A percentile compares a stretch with the other conserved stretches of the same genome.
phyloP scores from a whole-genome alignment of 2,329 filamentous ascomycete genomes.

The Fusarium begoniae region DNA sequence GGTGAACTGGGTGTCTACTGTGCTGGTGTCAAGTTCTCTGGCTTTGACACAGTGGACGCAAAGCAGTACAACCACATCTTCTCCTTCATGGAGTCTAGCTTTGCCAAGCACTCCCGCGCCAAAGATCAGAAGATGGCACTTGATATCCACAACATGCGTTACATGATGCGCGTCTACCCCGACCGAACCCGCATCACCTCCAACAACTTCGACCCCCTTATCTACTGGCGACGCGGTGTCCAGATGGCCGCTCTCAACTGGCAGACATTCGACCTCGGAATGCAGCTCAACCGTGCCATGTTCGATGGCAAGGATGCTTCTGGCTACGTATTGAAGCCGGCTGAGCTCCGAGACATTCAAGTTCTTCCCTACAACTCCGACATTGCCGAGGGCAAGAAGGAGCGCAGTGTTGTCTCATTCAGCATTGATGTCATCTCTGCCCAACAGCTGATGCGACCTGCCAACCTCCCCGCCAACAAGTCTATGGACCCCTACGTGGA shows the following conservation, averaged over 20 bases:
- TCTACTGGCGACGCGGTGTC: conserved; percentile 93
- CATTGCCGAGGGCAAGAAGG: conserved; percentile 71
- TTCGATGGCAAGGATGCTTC: conserved; percentile 88
- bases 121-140: conserved; percentile 80
- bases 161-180: conserved; percentile 94
- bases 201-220: conserved; percentile 92
- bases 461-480: conserved; percentile 73
- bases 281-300: conserved; percentile 98
- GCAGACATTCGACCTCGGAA: conserved; percentile 96
- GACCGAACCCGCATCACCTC: conserved; percentile 83
- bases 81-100: conserved; percentile 91
- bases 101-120: conserved; percentile 81
- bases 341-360: conserved; percentile 79
- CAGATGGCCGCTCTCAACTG: conserved; percentile 99
- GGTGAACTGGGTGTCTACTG: conserved; percentile 86
- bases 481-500: conserved; percentile 93
- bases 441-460: conserved; percentile 89
- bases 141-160: conserved; percentile 89
- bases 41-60: conserved; percentile 80
- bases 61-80: conserved; percentile 94
- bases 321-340: conserved; percentile 93
- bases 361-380: conserved; percentile 61
- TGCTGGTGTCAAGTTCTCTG: conserved; percentile 80
- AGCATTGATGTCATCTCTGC: conserved; percentile 90
- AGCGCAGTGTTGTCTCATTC: conserved; percentile 85